These are phyloP conservation scores for Cyberlindnera maritima DNA, from an alignment of 805 yeast species.

Conservation along the genomic window DNA sequence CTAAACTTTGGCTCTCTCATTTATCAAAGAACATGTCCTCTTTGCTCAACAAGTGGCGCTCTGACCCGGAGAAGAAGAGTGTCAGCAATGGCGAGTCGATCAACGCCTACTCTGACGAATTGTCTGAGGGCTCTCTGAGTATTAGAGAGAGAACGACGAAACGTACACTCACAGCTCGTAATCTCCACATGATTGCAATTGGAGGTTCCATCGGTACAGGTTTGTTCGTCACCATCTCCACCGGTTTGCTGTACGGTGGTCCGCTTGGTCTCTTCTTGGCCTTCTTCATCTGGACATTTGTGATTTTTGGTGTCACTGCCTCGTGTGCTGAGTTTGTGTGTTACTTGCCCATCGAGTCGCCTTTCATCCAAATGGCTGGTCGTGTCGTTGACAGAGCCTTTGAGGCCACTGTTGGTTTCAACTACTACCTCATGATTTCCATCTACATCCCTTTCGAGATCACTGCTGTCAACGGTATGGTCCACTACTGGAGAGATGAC, in stretches of 20 bases:
- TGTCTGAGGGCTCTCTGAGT: neutral
- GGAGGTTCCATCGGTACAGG: constrained; percentile 71
- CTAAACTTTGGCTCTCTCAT: neutral
- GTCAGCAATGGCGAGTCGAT: neutral
- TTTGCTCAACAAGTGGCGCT: neutral
- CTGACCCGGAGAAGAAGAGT: neutral
- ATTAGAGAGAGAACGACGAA: constrained; percentile 8
- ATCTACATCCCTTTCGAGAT: constrained; percentile 62
- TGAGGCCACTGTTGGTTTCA: constrained; percentile 69
- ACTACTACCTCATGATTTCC: constrained; percentile 53
- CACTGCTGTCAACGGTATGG: constrained; percentile 58
- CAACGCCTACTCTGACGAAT: neutral
- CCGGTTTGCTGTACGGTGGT: constrained; percentile 54
- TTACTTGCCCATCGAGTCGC: constrained; percentile 58
- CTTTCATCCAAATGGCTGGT: constrained; percentile 60
- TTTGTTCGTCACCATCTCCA: constrained; percentile 54
- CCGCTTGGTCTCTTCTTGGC: constrained; percentile 53
- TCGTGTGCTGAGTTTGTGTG: constrained; percentile 66
- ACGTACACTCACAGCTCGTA: constrained; percentile 46
- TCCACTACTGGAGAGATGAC: constrained; percentile 75
- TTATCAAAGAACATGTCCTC: neutral
- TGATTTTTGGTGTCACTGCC: constrained; percentile 55
- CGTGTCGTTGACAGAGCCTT: constrained; percentile 64
- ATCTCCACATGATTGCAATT: constrained; percentile 62
- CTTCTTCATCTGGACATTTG: constrained; percentile 60